Conservation (phyloP, 148 eudicot genomes). For the Chenopodium berlandieri region DNA sequence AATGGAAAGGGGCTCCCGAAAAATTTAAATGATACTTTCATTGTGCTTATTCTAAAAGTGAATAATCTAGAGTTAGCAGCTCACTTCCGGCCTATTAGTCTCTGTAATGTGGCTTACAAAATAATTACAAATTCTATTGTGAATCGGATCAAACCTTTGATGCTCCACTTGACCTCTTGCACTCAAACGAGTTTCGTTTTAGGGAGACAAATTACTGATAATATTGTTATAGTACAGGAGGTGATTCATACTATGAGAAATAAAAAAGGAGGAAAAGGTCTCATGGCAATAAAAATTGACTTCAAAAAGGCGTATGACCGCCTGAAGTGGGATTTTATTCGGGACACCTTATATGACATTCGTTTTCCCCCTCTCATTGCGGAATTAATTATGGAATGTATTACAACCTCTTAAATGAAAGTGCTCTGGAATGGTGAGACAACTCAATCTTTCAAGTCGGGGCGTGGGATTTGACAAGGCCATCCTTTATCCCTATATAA, state of each 20-base stretch:
- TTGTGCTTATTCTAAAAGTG: background rate
- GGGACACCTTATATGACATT: background rate
- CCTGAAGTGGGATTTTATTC: background rate
- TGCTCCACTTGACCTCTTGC: background rate
- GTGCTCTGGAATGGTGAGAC: no score
- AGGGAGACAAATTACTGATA: background rate
- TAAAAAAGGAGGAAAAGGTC: background rate
- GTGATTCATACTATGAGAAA: background rate
- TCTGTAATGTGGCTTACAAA: constrained; percentile 1
- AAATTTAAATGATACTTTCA: background rate
- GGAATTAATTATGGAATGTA: no score
- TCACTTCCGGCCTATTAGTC: background rate
- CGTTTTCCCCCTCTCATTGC: no score
- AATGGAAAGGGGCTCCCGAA: background rate
- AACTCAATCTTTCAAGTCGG: no score
- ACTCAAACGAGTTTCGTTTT: background rate
- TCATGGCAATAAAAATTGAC: background rate
- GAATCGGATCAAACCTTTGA: background rate
- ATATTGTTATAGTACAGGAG: background rate
- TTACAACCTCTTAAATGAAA: no score
- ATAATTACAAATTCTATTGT: background rate
- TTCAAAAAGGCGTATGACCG: background rate
- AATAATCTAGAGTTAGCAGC: background rate
- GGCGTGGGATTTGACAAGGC: no score
- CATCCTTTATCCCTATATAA: no score